Evolutionary conservation across 2,329 filamentous ascomycete species (phyloP).

Genomic region (Epichloe glyceriae): DNA sequence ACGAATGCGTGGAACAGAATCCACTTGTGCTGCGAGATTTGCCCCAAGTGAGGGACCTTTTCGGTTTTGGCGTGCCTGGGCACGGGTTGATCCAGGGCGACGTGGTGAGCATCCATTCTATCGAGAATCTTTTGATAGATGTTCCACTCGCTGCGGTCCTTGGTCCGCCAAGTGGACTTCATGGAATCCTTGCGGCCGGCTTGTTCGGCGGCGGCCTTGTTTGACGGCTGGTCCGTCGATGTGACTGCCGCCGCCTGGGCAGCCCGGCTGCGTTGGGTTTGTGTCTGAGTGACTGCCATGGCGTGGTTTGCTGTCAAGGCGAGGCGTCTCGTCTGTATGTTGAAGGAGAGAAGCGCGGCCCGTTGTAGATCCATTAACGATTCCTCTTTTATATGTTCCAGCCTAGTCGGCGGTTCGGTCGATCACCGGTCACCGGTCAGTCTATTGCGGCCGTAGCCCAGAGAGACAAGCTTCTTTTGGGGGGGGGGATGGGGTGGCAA

Average conservation of each 20-base stretch:
- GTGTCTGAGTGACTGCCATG: neutral
- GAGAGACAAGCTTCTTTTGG: too few relatives aligned
- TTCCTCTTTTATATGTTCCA: too few relatives aligned
- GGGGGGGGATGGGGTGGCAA: too few relatives aligned
- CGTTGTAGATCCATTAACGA: too few relatives aligned
- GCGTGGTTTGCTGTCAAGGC: neutral
- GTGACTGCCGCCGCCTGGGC: neutral
- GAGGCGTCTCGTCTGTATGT: too few relatives aligned
- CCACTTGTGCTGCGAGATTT: constrained; percentile 24
- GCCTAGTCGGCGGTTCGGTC: too few relatives aligned
- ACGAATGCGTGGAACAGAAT: constrained; percentile 20
- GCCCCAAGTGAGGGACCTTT: constrained; percentile 17
- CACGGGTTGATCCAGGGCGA: constrained; percentile 16
- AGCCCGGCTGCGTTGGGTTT: neutral
- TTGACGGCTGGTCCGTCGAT: neutral
- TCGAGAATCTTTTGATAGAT: constrained; percentile 20
- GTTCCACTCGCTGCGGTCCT: constrained; percentile 18
- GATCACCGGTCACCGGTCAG: too few relatives aligned
- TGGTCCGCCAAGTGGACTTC: constrained; percentile 25
- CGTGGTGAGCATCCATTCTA: constrained; percentile 16
- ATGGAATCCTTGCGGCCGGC: constrained; percentile 21
- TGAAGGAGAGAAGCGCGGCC: too few relatives aligned
- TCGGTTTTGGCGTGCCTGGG: constrained; percentile 28
- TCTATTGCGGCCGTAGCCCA: too few relatives aligned
- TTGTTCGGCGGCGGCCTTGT: neutral